Base-by-base conservation (phyloP, 148 eudicot species). In the Rhododendron williamsianum region DNA sequence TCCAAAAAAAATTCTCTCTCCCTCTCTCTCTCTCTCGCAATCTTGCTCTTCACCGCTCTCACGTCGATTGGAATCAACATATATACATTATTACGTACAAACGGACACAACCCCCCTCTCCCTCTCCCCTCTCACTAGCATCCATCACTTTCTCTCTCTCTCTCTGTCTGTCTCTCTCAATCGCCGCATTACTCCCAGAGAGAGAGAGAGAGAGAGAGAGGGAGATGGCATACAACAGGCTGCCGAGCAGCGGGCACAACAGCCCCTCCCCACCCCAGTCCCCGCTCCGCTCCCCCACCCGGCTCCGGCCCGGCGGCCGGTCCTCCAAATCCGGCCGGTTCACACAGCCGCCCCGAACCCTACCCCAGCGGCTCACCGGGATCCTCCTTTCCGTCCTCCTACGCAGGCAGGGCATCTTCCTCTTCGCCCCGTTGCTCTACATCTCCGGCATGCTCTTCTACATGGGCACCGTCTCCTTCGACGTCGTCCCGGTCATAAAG, bases 381-480 rank as follows among this genome's bases (percentile, higher is more conserved):
- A 2, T 90, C 35, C 80, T 95, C 13, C 89, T 97, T 63, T 95
- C 99, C 3, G 91, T 94, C 4, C 89, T 97, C 3, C 83, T 97
- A 2, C 92, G 97, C 2, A 83, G 99, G 0, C 99, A 95, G 86
- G 98, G 99, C 8, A 85, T 95, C 27, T 94, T 97, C 71, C 89
- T 97, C 7, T 97, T 97, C 73, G 98, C 98, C 0, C 99, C 99
- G 0, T 88, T 97, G 4, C 86, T 97, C 13, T 97, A 97, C 80
- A 94, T 97, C 78, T 89, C 98, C 6, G 96, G 93, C 3, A 95
- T 97, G 96, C 83, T 97, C 6, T 92, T 95, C 69, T 97, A 97
- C 79, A 96, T 95, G 98, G 98, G 98, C 6, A 95, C 98, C 36
- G 93, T 97, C 9, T 91, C 98, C n/a, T 94, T 97, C 27, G 98